Evolutionary conservation across 2,329 filamentous ascomycete species (phyloP).

Genomic region (Xylaria sp.): DNA sequence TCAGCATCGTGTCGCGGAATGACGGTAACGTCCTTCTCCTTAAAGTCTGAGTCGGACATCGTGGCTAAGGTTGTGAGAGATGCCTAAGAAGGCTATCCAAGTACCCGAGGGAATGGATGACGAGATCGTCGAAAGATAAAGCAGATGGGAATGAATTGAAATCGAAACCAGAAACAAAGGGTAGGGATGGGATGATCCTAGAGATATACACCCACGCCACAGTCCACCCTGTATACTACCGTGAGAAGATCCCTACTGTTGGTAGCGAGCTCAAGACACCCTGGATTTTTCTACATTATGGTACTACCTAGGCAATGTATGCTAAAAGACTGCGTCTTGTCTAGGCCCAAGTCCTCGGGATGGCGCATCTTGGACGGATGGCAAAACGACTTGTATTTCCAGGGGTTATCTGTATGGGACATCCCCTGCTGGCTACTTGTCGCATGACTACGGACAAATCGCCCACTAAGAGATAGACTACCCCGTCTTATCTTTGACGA

Average conservation of each 20-base stretch:
- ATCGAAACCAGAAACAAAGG: slow-evolving; percentile 12
- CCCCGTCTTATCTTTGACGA: slow-evolving; percentile 31
- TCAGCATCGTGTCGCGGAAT: slow-evolving; percentile 39
- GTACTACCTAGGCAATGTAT: background rate
- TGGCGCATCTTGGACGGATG: background rate
- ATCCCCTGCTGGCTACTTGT: slow-evolving; percentile 18
- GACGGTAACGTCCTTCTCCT: slow-evolving; percentile 42
- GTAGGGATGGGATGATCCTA: background rate
- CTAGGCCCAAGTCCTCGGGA: background rate
- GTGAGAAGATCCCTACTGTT: slow-evolving; percentile 8
- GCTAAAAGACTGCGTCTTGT: background rate
- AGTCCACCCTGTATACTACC: background rate
- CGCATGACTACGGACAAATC: background rate
- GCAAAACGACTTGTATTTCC: slow-evolving; percentile 11
- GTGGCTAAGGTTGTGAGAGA: slow-evolving; percentile 12
- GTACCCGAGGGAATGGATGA: slow-evolving; percentile 19
- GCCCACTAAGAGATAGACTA: slow-evolving; percentile 1
- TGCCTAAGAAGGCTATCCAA: slow-evolving; percentile 9
- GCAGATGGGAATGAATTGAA: slow-evolving; percentile 12
- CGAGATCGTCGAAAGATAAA: slow-evolving; percentile 5
- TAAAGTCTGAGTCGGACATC: slow-evolving; percentile 45
- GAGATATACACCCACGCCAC: slow-evolving; percentile 30
- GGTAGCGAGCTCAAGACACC: slow-evolving; percentile 24
- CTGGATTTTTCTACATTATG: background rate
- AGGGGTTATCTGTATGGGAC: slow-evolving; percentile 8